Percentiles rank a stretch among this genome's conserved stretches.
phyloP scores from a whole-genome alignment of 2,329 filamentous ascomycete species.

The Cytospora mali region DNA sequence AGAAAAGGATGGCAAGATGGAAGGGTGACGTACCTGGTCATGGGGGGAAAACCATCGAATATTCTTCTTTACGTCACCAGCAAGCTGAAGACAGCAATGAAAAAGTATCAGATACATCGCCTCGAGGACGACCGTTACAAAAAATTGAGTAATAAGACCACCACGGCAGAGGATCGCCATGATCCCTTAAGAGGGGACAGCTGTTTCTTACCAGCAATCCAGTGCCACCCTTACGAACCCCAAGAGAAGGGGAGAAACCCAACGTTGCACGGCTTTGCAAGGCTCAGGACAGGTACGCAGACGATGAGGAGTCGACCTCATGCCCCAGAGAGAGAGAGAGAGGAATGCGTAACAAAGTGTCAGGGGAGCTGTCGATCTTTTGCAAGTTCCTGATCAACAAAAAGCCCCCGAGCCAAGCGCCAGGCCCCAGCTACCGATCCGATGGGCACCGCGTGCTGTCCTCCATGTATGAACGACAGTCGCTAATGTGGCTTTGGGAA shows the following conservation, averaged over 20 bases:
- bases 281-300: conserved; percentile 14
- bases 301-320: conserved; percentile 9
- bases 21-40: not conserved
- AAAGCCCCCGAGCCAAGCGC: conserved; percentile 8
- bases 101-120: conserved; percentile 1
- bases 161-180: conserved; percentile 7
- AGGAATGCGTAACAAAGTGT: conserved; percentile 1
- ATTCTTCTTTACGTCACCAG: conserved; percentile 9
- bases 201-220: conserved; percentile 15
- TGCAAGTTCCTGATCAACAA: conserved; percentile 10
- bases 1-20: no score
- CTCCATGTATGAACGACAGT: conserved; percentile 14
- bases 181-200: conserved; percentile 3
- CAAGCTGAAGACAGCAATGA: conserved; percentile 14
- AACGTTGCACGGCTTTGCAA: conserved; percentile 21
- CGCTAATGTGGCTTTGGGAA: conserved; percentile 16
- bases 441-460: conserved; percentile 21
- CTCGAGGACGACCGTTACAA: conserved; percentile 5
- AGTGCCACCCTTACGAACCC: conserved; percentile 13
- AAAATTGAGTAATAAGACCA: conserved; percentile 8
- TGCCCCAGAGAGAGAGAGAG: not conserved
- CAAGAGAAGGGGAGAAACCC: conserved; percentile 13
- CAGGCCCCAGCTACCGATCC: conserved; percentile 23
- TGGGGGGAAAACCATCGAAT: not conserved
- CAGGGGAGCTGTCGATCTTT: conserved; percentile 6